These are phyloP conservation scores for Exophiala lecanii-corni DNA, from an alignment of 2,329 filamentous ascomycete species.

Conservation along the genomic window DNA sequence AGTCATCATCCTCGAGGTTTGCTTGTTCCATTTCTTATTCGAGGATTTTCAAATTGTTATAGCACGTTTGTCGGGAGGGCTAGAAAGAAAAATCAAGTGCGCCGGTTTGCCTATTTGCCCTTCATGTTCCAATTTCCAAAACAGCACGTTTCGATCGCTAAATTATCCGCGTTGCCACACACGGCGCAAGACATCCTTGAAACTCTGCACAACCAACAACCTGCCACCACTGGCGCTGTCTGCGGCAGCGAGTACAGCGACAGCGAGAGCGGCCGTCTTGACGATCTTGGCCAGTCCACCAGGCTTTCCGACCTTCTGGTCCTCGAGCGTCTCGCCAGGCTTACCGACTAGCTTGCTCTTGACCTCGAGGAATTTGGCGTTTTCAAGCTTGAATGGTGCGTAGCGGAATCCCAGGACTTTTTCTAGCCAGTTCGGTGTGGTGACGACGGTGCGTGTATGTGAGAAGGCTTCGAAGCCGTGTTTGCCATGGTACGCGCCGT, in stretches of 20 bases:
- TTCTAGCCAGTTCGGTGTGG: conserved; percentile 24
- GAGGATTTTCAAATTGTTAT: no score
- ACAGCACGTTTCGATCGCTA: no score
- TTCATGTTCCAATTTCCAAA: no score
- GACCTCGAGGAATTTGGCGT: conserved; percentile 2
- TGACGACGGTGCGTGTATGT: conserved; percentile 29
- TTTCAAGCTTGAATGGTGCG: conserved; percentile 25
- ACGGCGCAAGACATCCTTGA: conserved; percentile 3
- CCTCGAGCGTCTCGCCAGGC: conserved; percentile 8
- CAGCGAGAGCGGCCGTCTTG: background rate
- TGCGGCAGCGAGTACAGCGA: conserved; percentile 2
- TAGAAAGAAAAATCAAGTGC: no score
- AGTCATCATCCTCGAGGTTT: no score
- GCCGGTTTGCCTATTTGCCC: no score
- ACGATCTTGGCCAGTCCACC: background rate
- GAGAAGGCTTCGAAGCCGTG: conserved; percentile 43
- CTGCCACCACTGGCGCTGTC: conserved; percentile 5
- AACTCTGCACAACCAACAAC: conserved; percentile 6
- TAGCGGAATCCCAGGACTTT: conserved; percentile 24
- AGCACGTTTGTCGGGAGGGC: no score
- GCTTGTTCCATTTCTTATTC: no score
- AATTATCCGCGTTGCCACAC: conserved; percentile 1
- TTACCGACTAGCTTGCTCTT: conserved; percentile 6
- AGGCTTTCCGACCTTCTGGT: conserved; percentile 1
- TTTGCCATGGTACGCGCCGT: conserved; percentile 47